These are phyloP conservation scores for Moesziomyces parantarcticus DNA, from an alignment of 1,284 basidiomycete species.

Conservation along the genomic window DNA sequence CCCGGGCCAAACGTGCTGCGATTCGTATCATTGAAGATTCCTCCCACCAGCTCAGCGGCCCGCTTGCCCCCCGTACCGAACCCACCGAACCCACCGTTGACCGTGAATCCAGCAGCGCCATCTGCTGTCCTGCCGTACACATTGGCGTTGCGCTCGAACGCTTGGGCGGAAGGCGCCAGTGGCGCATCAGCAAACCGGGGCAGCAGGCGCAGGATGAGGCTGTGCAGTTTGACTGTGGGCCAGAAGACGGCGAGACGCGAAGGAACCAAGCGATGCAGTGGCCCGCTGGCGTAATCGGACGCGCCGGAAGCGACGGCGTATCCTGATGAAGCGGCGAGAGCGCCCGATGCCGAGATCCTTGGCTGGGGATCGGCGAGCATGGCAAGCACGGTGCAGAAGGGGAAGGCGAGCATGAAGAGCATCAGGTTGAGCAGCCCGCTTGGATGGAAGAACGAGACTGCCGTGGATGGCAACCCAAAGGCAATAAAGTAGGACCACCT, in stretches of 20 bases:
- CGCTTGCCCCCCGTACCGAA: slow-evolving; percentile 38
- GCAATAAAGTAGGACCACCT: slow-evolving; percentile 66
- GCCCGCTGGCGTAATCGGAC: slow-evolving; percentile 21
- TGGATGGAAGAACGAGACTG: slow-evolving; percentile 66
- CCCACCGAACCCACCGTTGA: slow-evolving; percentile 39
- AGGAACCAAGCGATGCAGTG: slow-evolving; percentile 55
- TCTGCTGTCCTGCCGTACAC: slow-evolving; percentile 23
- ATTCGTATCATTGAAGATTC: slow-evolving; percentile 39
- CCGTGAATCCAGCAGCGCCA: slow-evolving; percentile 21
- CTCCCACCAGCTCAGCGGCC: slow-evolving; percentile 52
- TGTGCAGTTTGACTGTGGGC: slow-evolving; percentile 57
- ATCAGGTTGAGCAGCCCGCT: slow-evolving; percentile 64
- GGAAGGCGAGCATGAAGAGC: slow-evolving; percentile 67
- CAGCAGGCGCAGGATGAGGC: slow-evolving; percentile 22
- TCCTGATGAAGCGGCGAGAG: slow-evolving; percentile 30
- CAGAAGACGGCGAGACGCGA: slow-evolving; percentile 64
- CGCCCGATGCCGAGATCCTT: slow-evolving; percentile 39
- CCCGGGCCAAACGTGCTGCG: slow-evolving; percentile 25
- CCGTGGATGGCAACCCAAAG: slow-evolving; percentile 65
- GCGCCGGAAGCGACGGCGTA: slow-evolving; percentile 16
- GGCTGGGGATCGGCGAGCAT: slow-evolving; percentile 64
- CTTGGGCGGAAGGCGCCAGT: slow-evolving; percentile 15
- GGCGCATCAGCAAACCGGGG: slow-evolving; percentile 25
- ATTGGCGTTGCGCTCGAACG: slow-evolving; percentile 41
- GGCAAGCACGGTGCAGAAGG: slow-evolving; percentile 63